These are phyloP conservation scores for Rhodosporidiobolus odoratus DNA, from an alignment of 768 basidiomycete species.

Conservation along the genomic window DNA sequence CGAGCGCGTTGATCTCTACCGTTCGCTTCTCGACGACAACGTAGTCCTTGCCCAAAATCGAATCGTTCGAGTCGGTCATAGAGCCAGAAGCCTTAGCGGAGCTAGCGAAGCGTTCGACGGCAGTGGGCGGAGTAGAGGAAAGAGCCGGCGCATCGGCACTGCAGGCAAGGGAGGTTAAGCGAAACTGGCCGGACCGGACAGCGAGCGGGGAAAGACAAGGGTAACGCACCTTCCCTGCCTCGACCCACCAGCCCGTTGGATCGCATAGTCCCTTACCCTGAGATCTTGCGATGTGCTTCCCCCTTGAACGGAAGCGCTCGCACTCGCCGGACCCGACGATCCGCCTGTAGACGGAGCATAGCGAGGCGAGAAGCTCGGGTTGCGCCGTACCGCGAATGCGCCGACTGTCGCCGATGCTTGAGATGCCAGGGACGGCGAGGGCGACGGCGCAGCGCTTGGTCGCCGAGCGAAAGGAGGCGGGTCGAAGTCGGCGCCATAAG, in stretches of 20 bases:
- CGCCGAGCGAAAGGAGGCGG: constrained; percentile 26
- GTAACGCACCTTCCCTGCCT: constrained; percentile 53
- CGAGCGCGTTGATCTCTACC: constrained; percentile 83
- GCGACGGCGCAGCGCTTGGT: neutral
- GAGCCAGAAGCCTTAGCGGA: constrained; percentile 44
- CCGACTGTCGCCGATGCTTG: neutral
- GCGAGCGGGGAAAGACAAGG: constrained; percentile 45
- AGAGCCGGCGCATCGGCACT: constrained; percentile 25
- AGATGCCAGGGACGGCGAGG: constrained; percentile 1
- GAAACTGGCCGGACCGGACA: neutral
- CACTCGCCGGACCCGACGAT: neutral
- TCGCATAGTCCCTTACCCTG: neutral
- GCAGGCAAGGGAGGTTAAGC: neutral
- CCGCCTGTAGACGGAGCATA: neutral
- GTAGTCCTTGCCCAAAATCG: constrained; percentile 60
- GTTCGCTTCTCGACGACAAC: constrained; percentile 88
- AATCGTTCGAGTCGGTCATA: constrained; percentile 50
- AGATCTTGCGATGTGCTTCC: neutral
- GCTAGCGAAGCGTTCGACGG: constrained; percentile 22
- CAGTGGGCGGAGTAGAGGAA: constrained; percentile 34
- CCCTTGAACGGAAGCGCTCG: neutral
- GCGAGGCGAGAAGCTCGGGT: constrained; percentile 4
- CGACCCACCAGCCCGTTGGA: neutral
- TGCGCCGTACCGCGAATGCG: neutral
- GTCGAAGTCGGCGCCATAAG: constrained; percentile 9